Evolutionary conservation across 306 rosid species (phyloP).

Genomic region (Cajanus cajan): DNA sequence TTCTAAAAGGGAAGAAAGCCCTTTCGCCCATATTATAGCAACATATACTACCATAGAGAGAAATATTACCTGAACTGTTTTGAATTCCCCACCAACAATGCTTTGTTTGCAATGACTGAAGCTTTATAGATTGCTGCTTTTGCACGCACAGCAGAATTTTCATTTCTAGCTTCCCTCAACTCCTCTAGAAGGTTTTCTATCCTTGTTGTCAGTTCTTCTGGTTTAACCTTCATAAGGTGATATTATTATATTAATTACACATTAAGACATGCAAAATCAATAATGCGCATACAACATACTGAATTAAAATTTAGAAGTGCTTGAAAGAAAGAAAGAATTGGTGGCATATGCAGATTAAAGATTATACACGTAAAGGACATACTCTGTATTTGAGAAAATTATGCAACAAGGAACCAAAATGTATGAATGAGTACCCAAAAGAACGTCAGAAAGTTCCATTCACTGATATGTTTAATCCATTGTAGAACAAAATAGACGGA

Average conservation of each 20-base stretch:
- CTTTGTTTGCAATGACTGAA: slow-evolving; percentile 62
- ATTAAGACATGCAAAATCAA: slow-evolving; percentile 1
- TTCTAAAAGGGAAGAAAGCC: neutral
- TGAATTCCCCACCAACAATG: slow-evolving; percentile 63
- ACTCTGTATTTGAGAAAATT: neutral
- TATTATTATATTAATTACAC: neutral
- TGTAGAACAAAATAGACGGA: slow-evolving; percentile 15
- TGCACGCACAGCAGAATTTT: slow-evolving; percentile 68
- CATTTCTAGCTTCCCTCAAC: slow-evolving; percentile 67
- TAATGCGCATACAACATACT: neutral
- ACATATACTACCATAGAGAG: neutral
- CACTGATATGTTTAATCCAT: neutral
- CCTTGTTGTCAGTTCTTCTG: slow-evolving; percentile 81
- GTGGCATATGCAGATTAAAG: slow-evolving; percentile 2
- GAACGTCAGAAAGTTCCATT: slow-evolving; percentile 4
- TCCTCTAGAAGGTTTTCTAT: slow-evolving; percentile 81
- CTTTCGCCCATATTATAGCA: slow-evolving; percentile 3
- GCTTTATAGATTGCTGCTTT: slow-evolving; percentile 83
- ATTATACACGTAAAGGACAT: neutral
- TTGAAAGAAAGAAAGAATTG: slow-evolving; percentile 25
- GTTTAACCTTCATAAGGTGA: slow-evolving; percentile 69
- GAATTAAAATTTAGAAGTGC: slow-evolving; percentile 10
- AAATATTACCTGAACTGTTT: slow-evolving; percentile 64
- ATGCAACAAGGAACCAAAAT: slow-evolving; percentile 26
- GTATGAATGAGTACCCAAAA: neutral